Percentiles rank a stretch among this genome's conserved stretches.
Evolutionary conservation across 306 rosid genomes (phyloP).

Genomic region (Cajanus cajan): DNA sequence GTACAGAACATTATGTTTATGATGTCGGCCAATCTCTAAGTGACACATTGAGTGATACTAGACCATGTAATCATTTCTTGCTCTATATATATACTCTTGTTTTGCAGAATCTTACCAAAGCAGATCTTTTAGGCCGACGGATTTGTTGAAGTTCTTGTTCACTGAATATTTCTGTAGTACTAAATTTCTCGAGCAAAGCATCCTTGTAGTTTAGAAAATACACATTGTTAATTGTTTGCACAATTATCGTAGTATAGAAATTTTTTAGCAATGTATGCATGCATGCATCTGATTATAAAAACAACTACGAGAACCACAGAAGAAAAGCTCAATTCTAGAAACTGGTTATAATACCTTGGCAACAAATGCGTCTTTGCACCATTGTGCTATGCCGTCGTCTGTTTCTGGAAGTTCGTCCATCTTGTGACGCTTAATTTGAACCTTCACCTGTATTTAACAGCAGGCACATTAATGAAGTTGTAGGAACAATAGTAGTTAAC

Average conservation of each 20-base stretch:
- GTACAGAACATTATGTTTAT: neutral
- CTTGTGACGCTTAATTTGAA: constrained; percentile 68
- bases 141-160: constrained; percentile 47
- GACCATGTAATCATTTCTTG: too few relatives aligned
- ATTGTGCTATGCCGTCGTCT: constrained; percentile 67
- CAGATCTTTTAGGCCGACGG: constrained; percentile 62
- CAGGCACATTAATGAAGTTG: neutral
- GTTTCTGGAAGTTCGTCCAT: constrained; percentile 80
- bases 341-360: constrained; percentile 52
- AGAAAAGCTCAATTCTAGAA: neutral
- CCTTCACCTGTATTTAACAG: constrained; percentile 51
- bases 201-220: constrained; percentile 49
- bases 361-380: constrained; percentile 80
- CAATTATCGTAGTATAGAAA: neutral
- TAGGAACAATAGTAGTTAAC: neutral
- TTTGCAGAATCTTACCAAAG: constrained; percentile 46
- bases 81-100: neutral
- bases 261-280: neutral
- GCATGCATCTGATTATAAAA: neutral
- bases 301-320: neutral
- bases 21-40: too few relatives aligned
- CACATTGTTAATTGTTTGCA: neutral
- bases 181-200: constrained; percentile 67
- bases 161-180: constrained; percentile 51
- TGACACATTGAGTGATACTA: neutral